Percentiles rank a stretch among this genome's conserved stretches.
phyloP scores from a whole-genome alignment of 805 yeast genomes.

The Ogataea trehaloabstinens region DNA sequence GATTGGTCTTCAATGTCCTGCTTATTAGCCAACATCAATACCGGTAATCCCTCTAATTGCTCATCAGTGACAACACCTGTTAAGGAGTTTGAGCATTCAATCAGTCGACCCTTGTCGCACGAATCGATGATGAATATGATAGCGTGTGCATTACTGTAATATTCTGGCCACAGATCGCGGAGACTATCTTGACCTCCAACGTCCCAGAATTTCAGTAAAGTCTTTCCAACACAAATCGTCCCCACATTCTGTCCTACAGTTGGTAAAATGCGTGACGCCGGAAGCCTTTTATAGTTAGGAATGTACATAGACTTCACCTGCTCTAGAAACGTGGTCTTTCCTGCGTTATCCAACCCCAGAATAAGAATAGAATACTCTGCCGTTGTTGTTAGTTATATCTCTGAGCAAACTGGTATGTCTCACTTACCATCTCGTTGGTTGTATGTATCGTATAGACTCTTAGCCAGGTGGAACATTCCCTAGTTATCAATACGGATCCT shows the following conservation, averaged over 20 bases:
- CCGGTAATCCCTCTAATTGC: constrained; percentile 74
- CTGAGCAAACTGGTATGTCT: not conserved
- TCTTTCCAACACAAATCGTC: constrained; percentile 34
- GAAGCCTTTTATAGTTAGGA: constrained; percentile 42
- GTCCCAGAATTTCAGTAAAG: constrained; percentile 84
- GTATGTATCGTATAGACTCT: constrained; percentile 15
- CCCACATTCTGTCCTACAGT: constrained; percentile 92
- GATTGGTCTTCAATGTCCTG: constrained; percentile 66
- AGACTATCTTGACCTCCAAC: constrained; percentile 92
- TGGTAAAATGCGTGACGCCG: constrained; percentile 71
- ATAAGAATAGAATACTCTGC: constrained; percentile 72
- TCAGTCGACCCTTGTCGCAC: constrained; percentile 75
- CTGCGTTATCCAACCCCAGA: constrained; percentile 92
- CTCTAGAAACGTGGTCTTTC: constrained; percentile 82
- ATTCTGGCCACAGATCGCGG: constrained; percentile 82
- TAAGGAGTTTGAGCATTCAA: constrained; percentile 75
- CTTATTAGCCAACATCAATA: constrained; percentile 92
- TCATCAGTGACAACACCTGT: constrained; percentile 58
- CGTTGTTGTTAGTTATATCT: not conserved
- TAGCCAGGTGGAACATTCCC: constrained; percentile 15
- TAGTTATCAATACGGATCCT: not conserved
- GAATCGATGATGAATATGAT: constrained; percentile 91
- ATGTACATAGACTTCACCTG: constrained; percentile 56
- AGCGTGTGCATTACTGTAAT: constrained; percentile 84
- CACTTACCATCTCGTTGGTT: constrained; percentile 11